A percentile compares a stretch with the other conserved stretches of the same genome.
phyloP scores from a whole-genome alignment of 768 basidiomycete genomes.

The Amanita pallidorosea region DNA sequence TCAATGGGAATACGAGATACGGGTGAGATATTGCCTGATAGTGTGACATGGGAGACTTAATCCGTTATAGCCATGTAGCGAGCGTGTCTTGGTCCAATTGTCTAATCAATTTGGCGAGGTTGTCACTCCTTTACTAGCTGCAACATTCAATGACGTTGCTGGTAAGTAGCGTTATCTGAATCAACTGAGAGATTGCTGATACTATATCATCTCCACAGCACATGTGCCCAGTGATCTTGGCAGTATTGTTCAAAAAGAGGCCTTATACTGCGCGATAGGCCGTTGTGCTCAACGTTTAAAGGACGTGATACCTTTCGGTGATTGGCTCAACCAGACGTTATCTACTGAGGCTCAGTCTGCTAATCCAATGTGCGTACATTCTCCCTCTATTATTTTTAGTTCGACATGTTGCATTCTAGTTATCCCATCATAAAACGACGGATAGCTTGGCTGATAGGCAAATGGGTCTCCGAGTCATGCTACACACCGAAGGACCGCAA shows the following conservation, averaged over 20 bases:
- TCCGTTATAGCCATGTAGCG: conserved; percentile 71
- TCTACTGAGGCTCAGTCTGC: conserved; percentile 45
- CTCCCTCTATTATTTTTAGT: neutral
- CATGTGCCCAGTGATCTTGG: conserved; percentile 43
- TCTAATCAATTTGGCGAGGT: conserved; percentile 58
- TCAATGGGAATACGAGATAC: conserved; percentile 87
- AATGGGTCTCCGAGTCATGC: conserved; percentile 71
- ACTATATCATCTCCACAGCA: conserved; percentile 15
- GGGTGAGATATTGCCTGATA: conserved; percentile 37
- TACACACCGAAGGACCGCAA: conserved; percentile 44
- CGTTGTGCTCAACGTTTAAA: conserved; percentile 60
- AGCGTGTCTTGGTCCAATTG: conserved; percentile 81
- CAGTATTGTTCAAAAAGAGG: conserved; percentile 69
- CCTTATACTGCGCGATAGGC: conserved; percentile 83
- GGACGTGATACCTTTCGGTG: conserved; percentile 53
- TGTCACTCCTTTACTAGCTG: conserved; percentile 55
- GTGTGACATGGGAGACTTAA: neutral
- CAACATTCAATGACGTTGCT: conserved; percentile 48
- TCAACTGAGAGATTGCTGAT: neutral
- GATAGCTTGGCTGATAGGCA: conserved; percentile 90
- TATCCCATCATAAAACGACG: conserved; percentile 91
- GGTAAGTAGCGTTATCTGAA: conserved; percentile 29
- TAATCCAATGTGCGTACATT: conserved; percentile 41
- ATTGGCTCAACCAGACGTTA: conserved; percentile 58
- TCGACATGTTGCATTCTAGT: conserved; percentile 24